Conservation (phyloP, 2,329 filamentous ascomycete species). For the Orbilia quercus region DNA sequence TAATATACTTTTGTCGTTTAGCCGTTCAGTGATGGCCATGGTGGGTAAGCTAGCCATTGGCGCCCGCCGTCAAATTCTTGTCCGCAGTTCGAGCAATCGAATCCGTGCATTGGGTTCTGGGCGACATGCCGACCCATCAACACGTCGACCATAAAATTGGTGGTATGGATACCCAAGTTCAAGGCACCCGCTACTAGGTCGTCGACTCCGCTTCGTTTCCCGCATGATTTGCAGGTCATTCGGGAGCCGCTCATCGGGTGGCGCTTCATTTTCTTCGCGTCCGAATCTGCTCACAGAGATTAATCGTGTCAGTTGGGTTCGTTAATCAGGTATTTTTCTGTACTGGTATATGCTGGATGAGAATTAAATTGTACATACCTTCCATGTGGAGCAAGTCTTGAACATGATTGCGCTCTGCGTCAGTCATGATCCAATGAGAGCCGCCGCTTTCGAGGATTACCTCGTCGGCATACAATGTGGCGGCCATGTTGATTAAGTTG, state of each 20-base stretch:
- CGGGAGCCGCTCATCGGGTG: conserved; percentile 4
- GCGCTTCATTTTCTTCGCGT: conserved; percentile 6
- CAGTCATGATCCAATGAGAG: conserved; percentile 29
- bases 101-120: conserved; percentile 7
- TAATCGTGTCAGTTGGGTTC: neutral
- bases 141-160: conserved; percentile 25
- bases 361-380: neutral
- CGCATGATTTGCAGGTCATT: conserved; percentile 21
- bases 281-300: neutral
- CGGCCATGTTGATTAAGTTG: no score
- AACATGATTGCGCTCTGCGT: conserved; percentile 6
- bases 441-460: neutral
- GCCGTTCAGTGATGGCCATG: no score
- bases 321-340: neutral
- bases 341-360: no score
- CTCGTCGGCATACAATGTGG: neutral
- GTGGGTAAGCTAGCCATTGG: neutral
- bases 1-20: no score
- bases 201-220: conserved; percentile 23
- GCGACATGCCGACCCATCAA: neutral
- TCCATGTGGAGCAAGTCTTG: conserved; percentile 10
- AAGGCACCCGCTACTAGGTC: conserved; percentile 3
- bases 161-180: conserved; percentile 11
- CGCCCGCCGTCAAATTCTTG: conserved; percentile 9
- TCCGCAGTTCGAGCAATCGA: conserved; percentile 28